Base-by-base conservation (phyloP, 2,329 filamentous ascomycete genomes). In the Karstenula rhodostoma region DNA sequence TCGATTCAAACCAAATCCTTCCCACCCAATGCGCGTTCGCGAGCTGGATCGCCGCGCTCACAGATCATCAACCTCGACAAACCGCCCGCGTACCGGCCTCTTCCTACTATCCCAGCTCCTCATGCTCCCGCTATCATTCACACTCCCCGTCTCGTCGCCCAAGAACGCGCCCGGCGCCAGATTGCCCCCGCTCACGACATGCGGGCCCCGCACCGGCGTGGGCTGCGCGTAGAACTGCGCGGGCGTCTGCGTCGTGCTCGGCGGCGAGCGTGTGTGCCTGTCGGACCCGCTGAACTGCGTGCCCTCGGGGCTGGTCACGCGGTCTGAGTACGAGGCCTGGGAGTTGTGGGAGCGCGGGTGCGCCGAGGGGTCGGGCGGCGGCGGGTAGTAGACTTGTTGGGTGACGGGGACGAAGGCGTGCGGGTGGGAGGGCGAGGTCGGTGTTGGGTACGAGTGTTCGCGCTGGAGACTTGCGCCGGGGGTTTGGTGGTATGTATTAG, bases 141-240 rank as follows among this genome's bases (percentile, higher is more conserved):
- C 25, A 17, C 54, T 54, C 17, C 29, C 55, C 33, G 53, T 40
- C 1, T 57, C 52, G 12, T 55, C 56, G 13, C 56, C 53, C 52
- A n/a, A n/a, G n/a, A 56, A 48, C 9, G 12, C 37, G 13, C 50
- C 53, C 19, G 53, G 40, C 8, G 40, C 29, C 3, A 47, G 27
- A 9, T 47, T 25, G 40, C 40, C 59, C 4, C 51, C 56, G 15
- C 56, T 62, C 47, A 56, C 53, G 6, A 54, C 35, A 42, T 65
- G 62, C 50, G 62, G 60, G 10, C 60, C 50, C 19, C 29, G 47
- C 22, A 63, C 54, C 33, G 63, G 60, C 17, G 68, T 60, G 22
- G 72, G 69, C 56, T 73, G 72, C 4, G 69, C 70, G 57, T 77
- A 77, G 50, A 77, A 77, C 13, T 77, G 74, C 17, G 74, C 74